phyloP scores from a whole-genome alignment of 1,284 basidiomycete genomes.

The Taiwanofungus camphoratus region DNA sequence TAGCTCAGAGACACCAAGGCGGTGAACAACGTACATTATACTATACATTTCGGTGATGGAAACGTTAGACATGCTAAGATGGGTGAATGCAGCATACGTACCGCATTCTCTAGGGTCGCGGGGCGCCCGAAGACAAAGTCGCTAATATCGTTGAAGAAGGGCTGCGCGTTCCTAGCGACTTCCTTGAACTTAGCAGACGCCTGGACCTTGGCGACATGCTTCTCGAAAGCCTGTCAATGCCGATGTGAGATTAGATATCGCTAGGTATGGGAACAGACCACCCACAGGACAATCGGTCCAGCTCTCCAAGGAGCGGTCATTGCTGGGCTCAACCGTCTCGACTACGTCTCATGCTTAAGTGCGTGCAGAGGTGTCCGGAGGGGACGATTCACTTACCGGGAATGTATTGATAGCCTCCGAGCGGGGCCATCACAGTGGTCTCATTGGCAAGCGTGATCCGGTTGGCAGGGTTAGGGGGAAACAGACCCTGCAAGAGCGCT shows the following conservation, averaged over 20 bases:
- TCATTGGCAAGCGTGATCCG: constrained; percentile 76
- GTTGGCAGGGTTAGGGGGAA: constrained; percentile 67
- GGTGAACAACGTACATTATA: not conserved
- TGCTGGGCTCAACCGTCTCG: constrained; percentile 77
- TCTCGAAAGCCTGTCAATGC: constrained; percentile 47
- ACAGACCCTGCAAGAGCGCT: constrained; percentile 73
- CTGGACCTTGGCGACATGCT: constrained; percentile 54
- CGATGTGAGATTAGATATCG: not conserved
- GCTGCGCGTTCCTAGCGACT: constrained; percentile 44
- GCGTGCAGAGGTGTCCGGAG: not conserved
- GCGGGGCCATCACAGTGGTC: constrained; percentile 63
- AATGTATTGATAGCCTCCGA: constrained; percentile 83
- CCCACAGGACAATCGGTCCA: constrained; percentile 79
- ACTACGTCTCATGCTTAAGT: constrained; percentile 34
- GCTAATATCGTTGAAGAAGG: constrained; percentile 61
- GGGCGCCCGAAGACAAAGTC: constrained; percentile 69
- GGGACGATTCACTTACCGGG: constrained; percentile 44
- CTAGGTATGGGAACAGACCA: constrained; percentile 2
- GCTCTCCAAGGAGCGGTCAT: constrained; percentile 79
- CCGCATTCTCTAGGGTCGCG: constrained; percentile 63
- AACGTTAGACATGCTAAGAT: constrained; percentile 7
- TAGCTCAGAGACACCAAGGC: not conserved
- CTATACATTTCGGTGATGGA: constrained; percentile 31
- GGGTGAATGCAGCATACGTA: constrained; percentile 28
- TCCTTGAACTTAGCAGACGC: constrained; percentile 61